Conservation (phyloP, 1,139 yeast species). For the Yamadazyma membranifaciens region DNA sequence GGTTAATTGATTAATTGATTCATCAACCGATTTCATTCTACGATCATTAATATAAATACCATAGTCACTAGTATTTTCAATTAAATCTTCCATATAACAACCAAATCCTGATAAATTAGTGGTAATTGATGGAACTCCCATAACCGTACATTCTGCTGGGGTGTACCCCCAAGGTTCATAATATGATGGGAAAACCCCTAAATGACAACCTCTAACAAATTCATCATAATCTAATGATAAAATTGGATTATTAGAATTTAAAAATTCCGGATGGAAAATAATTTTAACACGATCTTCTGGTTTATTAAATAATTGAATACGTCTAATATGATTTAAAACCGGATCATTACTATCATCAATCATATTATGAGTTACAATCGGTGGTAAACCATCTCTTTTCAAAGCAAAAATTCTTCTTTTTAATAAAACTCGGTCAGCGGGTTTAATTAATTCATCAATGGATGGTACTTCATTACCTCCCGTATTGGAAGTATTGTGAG, state of each 20-base stretch:
- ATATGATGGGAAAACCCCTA: constrained; percentile 98
- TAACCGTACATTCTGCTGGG: constrained; percentile 98
- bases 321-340: constrained; percentile 84
- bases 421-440: constrained; percentile 84
- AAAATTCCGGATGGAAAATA: constrained; percentile 95
- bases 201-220: constrained; percentile 95
- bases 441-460: constrained; percentile 78
- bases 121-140: constrained; percentile 99
- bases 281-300: constrained; percentile 92
- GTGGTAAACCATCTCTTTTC: constrained; percentile 85
- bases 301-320: constrained; percentile 85
- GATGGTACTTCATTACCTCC: constrained; percentile 51
- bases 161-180: constrained; percentile 99
- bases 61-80: constrained; percentile 91
- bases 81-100: constrained; percentile 96
- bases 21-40: constrained; percentile 90
- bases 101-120: constrained; percentile 97
- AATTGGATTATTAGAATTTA: constrained; percentile 93
- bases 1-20: constrained; percentile 86
- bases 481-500: constrained; percentile 56
- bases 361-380: constrained; percentile 98
- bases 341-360: constrained; percentile 90
- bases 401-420: constrained; percentile 93
- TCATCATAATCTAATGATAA: constrained; percentile 94
- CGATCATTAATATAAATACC: constrained; percentile 97